phyloP scores from a whole-genome alignment of 2,329 filamentous ascomycete genomes.

The Neofusicoccum umdonicola region DNA sequence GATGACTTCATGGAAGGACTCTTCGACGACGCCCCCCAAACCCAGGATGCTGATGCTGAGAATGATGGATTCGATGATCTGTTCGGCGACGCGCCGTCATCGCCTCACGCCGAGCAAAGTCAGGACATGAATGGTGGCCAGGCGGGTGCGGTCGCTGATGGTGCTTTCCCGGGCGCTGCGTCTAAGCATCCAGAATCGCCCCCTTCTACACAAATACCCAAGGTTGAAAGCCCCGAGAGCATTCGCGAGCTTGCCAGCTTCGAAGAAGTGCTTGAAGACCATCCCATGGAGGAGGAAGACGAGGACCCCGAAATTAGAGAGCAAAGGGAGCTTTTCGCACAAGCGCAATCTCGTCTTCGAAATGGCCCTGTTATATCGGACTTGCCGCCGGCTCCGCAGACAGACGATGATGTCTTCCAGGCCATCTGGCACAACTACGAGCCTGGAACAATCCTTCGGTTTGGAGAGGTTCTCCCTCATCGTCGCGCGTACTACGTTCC shows the following conservation, averaged over 20 bases:
- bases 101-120: constrained; percentile 13
- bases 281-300: constrained; percentile 28
- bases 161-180: background rate
- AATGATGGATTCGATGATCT: constrained; percentile 57
- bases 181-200: background rate
- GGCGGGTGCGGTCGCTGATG: background rate
- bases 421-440: constrained; percentile 81
- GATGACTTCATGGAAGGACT: constrained; percentile 27
- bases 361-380: constrained; percentile 37
- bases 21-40: constrained; percentile 21
- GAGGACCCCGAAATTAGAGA: constrained; percentile 32
- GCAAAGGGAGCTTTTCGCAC: constrained; percentile 33
- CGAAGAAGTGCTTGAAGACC: background rate
- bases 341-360: constrained; percentile 36
- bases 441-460: constrained; percentile 70
- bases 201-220: background rate
- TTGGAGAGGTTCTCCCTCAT: constrained; percentile 78
- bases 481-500: constrained; percentile 75
- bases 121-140: background rate
- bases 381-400: constrained; percentile 69
- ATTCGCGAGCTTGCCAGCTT: background rate
- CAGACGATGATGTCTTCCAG: constrained; percentile 71
- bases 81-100: constrained; percentile 59
- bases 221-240: constrained; percentile 14
- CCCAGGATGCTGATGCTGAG: constrained; percentile 2